Percentiles rank a stretch among this genome's conserved stretches.
Conservation (phyloP, 2,329 filamentous ascomycete genomes). For the Exophiala oligosperma region DNA sequence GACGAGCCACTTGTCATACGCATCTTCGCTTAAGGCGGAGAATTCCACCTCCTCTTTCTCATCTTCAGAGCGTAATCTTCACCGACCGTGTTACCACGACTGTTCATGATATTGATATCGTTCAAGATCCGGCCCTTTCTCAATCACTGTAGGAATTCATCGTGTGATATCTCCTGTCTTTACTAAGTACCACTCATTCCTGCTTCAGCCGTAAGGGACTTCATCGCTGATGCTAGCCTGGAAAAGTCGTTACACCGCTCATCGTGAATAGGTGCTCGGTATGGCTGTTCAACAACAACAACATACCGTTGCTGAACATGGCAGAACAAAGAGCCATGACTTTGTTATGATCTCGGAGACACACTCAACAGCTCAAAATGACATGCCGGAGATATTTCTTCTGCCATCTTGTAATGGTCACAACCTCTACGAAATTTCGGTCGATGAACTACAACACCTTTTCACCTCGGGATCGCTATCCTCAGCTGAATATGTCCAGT, state of each 20-base stretch:
- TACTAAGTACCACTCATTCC: too few species aligned
- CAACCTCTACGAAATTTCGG: conserved; percentile 25
- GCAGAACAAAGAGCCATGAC: neutral
- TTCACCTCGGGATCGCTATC: conserved; percentile 21
- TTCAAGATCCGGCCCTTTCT: too few species aligned
- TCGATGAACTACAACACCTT: conserved; percentile 28
- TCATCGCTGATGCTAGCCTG: too few species aligned
- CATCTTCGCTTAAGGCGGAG: neutral
- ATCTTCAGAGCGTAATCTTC: neutral
- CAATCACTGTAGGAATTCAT: conserved; percentile 1
- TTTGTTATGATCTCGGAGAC: conserved; percentile 11
- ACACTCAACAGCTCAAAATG: neutral
- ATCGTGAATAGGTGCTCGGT: conserved; percentile 12
- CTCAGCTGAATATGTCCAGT: conserved; percentile 22
- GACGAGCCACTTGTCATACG: neutral
- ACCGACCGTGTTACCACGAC: neutral
- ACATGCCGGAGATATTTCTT: conserved; percentile 24
- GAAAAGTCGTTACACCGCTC: conserved; percentile 4
- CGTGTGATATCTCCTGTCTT: too few species aligned
- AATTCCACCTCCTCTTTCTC: neutral
- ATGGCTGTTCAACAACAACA: too few species aligned
- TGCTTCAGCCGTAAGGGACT: too few species aligned
- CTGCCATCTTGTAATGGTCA: conserved; percentile 20
- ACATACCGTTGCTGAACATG: neutral
- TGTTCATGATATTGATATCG: too few species aligned